Percentiles rank a stretch among this genome's conserved stretches.
phyloP scores from a whole-genome alignment of 345 rosid genomes.

The Rhodomyrtus tomentosa region DNA sequence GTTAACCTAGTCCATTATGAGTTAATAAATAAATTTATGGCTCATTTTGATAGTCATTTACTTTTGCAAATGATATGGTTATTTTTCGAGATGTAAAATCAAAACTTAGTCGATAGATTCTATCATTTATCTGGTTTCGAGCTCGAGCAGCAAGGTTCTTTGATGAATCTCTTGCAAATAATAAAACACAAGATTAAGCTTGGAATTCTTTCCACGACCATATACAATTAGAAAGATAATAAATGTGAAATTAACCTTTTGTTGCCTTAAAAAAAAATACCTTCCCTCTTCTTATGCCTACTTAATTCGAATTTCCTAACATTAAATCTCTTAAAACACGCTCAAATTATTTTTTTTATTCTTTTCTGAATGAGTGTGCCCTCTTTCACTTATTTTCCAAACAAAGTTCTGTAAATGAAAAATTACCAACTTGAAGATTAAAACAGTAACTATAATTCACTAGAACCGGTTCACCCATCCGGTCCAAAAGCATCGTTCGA shows the following conservation, averaged over 20 bases:
- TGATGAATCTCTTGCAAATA: no score
- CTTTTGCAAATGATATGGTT: no score
- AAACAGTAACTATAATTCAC: not conserved
- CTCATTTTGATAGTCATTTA: no score
- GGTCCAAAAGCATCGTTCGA: not conserved
- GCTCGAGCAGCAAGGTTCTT: no score
- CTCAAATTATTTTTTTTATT: no score
- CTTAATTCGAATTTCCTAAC: not conserved
- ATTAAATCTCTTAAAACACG: not conserved
- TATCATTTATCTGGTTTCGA: no score
- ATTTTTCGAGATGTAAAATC: no score
- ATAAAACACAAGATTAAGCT: not conserved
- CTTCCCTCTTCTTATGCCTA: not conserved
- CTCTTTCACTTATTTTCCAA: not conserved
- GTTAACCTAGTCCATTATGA: no score
- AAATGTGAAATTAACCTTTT: not conserved
- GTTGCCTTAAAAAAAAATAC: not conserved
- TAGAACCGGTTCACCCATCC: not conserved
- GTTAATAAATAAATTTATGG: no score
- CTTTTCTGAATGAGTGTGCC: not conserved
- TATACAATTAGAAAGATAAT: not conserved
- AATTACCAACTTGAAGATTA: not conserved
- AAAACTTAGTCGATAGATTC: no score
- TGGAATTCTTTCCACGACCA: not conserved
- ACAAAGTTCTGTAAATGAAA: not conserved